A percentile compares a stretch with the other conserved stretches of the same genome.
phyloP scores from a whole-genome alignment of 768 basidiomycete genomes.

The Rhodotorula taiwanensis region DNA sequence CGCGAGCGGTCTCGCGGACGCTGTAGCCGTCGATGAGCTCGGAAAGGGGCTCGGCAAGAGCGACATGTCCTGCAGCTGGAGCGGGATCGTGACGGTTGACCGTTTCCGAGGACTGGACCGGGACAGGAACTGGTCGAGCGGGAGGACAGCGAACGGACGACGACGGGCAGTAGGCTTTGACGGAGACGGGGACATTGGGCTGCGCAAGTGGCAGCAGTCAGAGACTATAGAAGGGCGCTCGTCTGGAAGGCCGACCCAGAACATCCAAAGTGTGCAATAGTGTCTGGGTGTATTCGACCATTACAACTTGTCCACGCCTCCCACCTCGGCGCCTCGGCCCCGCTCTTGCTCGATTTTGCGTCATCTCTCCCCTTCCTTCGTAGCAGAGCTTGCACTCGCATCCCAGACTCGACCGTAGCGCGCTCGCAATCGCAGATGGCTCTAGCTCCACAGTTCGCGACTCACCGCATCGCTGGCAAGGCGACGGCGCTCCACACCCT shows the following conservation, averaged over 20 bases:
- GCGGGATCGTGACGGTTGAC: neutral
- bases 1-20: neutral
- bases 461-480: conserved; percentile 17
- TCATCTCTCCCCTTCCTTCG: too few relatives aligned
- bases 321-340: too few relatives aligned
- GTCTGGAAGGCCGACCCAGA: too few relatives aligned
- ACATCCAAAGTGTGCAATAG: too few relatives aligned
- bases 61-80: neutral
- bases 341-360: too few relatives aligned
- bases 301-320: too few relatives aligned
- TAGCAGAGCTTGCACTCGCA: too few relatives aligned
- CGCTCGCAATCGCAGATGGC: conserved; percentile 12
- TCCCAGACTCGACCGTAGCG: neutral
- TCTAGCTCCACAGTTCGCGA: conserved; percentile 29
- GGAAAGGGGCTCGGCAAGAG: conserved; percentile 17
- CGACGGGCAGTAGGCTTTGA: neutral
- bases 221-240: too few relatives aligned
- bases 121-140: conserved; percentile 7
- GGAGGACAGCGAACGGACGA: conserved; percentile 7
- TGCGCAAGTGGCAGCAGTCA: too few relatives aligned
- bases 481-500: conserved; percentile 17
- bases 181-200: too few relatives aligned
- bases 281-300: too few relatives aligned
- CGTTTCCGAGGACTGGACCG: neutral
- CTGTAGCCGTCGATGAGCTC: neutral